Conservation (phyloP, 208 protist genomes). For the Lotmaria passim region DNA sequence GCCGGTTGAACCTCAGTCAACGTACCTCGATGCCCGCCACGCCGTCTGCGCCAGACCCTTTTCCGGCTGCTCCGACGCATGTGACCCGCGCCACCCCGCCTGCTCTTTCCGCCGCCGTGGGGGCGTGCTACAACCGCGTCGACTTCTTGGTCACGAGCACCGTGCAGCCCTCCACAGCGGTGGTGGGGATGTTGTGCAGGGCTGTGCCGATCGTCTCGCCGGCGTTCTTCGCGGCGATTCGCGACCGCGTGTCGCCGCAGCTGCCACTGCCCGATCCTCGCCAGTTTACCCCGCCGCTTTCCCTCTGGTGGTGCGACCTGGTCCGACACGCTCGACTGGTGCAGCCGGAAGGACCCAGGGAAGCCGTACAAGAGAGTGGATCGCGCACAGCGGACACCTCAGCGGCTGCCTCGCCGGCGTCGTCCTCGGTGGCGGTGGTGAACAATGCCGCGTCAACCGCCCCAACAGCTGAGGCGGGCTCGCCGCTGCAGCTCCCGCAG, state of each 20-base stretch:
- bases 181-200: conserved; percentile 67
- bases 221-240: conserved; percentile 56
- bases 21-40: conserved; percentile 30
- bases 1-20: conserved; percentile 10
- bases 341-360: background rate
- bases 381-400: conserved; percentile 2
- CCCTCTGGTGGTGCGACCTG: conserved; percentile 30
- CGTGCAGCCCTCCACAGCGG: conserved; percentile 53
- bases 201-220: conserved; percentile 64
- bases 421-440: background rate
- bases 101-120: too few species aligned
- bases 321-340: conserved; percentile 1
- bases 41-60: conserved; percentile 21
- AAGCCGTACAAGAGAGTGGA: background rate
- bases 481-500: background rate
- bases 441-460: background rate
- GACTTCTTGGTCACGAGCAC: conserved; percentile 39
- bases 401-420: background rate
- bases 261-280: conserved; percentile 48
- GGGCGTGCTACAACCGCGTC: conserved; percentile 27
- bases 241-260: conserved; percentile 46
- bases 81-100: background rate
- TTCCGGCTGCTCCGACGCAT: background rate
- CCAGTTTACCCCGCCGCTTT: conserved; percentile 37
- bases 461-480: background rate